These are phyloP conservation scores for Acmispon strigosus DNA, from an alignment of 306 rosid genomes.

Conservation along the genomic window DNA sequence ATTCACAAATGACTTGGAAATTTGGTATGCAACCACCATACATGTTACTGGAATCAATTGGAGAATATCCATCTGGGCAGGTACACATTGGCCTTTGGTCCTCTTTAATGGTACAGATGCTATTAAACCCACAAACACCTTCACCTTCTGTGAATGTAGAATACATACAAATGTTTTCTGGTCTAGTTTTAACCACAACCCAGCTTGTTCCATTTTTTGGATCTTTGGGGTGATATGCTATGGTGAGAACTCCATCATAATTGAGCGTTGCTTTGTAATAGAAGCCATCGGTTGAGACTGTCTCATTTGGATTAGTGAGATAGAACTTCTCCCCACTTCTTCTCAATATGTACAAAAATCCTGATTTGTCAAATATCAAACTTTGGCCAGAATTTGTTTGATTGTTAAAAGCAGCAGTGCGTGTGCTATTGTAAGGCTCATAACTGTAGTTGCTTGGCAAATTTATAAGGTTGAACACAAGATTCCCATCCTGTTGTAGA, in stretches of 20 bases:
- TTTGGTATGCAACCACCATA: slow-evolving; percentile 5
- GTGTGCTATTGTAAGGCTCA: neutral
- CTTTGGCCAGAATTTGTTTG: slow-evolving; percentile 1
- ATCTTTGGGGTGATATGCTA: slow-evolving; percentile 21
- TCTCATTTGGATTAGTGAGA: neutral
- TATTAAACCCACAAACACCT: slow-evolving; percentile 42
- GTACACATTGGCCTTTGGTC: slow-evolving; percentile 13
- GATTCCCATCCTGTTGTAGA: slow-evolving; percentile 26
- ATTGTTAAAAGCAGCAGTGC: too few relatives aligned
- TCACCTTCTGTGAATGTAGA: neutral
- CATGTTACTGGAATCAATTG: neutral
- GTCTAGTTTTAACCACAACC: neutral
- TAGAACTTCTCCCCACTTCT: neutral
- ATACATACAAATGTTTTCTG: slow-evolving; percentile 16
- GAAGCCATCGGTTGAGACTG: neutral
- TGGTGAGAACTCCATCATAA: slow-evolving; percentile 38
- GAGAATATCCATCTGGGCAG: slow-evolving; percentile 14
- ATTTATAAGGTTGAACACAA: slow-evolving; percentile 17
- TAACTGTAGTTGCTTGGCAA: slow-evolving; percentile 19
- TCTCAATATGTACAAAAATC: slow-evolving; percentile 22
- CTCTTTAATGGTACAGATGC: slow-evolving; percentile 20
- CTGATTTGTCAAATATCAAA: slow-evolving; percentile 31
- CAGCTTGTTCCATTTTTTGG: neutral
- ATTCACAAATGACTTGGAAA: neutral
- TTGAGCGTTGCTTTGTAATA: slow-evolving; percentile 37